Base-by-base conservation (phyloP, 768 basidiomycete genomes). In the Nidularia sp. region DNA sequence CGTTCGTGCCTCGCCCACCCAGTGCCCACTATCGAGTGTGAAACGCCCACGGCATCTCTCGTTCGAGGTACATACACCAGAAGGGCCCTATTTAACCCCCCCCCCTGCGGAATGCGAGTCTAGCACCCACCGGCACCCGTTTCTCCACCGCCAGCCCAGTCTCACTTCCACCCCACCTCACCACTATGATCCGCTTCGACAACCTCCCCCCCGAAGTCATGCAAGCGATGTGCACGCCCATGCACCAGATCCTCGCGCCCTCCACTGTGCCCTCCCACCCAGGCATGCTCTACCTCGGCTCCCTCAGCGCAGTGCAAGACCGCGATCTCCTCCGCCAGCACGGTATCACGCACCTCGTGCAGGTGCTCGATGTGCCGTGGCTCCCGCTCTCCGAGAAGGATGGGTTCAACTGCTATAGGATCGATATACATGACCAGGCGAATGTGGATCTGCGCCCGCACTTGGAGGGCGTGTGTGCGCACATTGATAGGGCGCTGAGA, bases 151-250 rank as follows among this genome's bases (percentile, higher is more conserved):
- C 12, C 41, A 31, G n/a, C 48, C 31, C 18, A 48, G 34, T 34
- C 33, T 41, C 50, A 13, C 29, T 42, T 6, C 5, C 34, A 6
- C 48, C 47, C 34, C 34, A 3, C 43, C 45, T 45, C 54, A 60
- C 53, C 10, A 29, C 35, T 50, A 90, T 90, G 88, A 90, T 90
- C 63, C 82, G 87, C 49, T 89, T 90, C 75, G 87, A 90, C 65
- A 79, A 75, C 51, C 71, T 90, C 55, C 76, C 87, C 9, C 80
- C 83, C 31, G 88, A 89, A 60, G 85, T 90, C 47, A 82, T 86
- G 77, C 85, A 88, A 65, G 84, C 88, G 5, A 88, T 90, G 83
- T 89, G 87, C 71, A 90, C 88, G 0, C 88, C 88, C 0, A 89
- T 90, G 88, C 88, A 90, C 68, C 77, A 79, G 56, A 80, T 90